phyloP scores from a whole-genome alignment of 192 early-diverging fungal species.

The Piromyces finnis region DNA sequence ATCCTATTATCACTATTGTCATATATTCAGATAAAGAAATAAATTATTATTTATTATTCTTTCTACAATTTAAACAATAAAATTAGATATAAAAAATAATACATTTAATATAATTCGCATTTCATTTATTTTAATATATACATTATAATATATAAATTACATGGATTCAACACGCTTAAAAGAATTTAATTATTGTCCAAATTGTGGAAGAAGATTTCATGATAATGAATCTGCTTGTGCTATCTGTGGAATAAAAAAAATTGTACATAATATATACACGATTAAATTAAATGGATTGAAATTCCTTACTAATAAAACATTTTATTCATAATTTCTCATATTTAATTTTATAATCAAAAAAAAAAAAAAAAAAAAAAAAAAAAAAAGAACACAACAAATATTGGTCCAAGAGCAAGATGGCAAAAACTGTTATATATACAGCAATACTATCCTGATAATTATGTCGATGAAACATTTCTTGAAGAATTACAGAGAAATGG shows the following conservation, averaged over 20 bases:
- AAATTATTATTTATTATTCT: too few relatives aligned
- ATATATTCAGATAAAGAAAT: too few relatives aligned
- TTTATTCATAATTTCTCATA: too few relatives aligned
- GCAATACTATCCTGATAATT: slow-evolving; percentile 80
- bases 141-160: neutral
- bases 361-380: too few relatives aligned
- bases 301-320: too few relatives aligned
- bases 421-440: slow-evolving; percentile 67
- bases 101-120: too few relatives aligned
- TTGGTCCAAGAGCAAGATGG: slow-evolving; percentile 6
- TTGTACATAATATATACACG: neutral
- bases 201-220: neutral
- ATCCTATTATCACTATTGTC: too few relatives aligned
- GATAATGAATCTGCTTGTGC: neutral
- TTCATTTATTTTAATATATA: too few relatives aligned
- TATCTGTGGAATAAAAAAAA: neutral
- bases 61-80: too few relatives aligned
- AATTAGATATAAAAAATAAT: too few relatives aligned
- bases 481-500: slow-evolving; percentile 77
- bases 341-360: too few relatives aligned
- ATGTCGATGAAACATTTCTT: slow-evolving; percentile 76
- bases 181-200: neutral
- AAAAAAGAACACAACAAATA: neutral
- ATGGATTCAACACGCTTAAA: neutral
- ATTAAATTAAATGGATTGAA: too few relatives aligned